Evolutionary conservation across 2,329 filamentous ascomycete species (phyloP), one percentile per base, ranked within the genome.

Genomic region (Didymella keratinophila): DNA sequence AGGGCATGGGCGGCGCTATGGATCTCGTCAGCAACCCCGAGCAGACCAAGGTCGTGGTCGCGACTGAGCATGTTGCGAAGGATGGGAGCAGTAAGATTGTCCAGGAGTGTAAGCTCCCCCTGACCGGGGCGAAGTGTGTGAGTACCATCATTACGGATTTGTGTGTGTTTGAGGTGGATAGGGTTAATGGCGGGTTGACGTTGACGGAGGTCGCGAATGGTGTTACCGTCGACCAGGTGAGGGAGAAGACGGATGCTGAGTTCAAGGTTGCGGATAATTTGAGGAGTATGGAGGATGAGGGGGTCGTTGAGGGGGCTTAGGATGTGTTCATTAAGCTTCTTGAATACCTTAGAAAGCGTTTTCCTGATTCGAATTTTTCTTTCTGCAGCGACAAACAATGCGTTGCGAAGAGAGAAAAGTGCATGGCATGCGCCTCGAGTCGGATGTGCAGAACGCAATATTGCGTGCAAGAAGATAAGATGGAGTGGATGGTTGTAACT

Each of bases 51-150:
- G 92, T 97, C 7, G 92, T 97, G 1, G 90, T 96, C 52, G 94
- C 92, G 4, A 96, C 96, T 87, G 92, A 96, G 79, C 93, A 97
- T 80, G 93, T 91, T 5, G 92, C 96, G 70, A 96, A 96, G 86
- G 93, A 94, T 81, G 93, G 93, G 61, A 89, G 89, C 71, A 84
- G 92, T 63, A 97, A 97, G 87, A 95, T 97, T 73, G 85, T 96
- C 65, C 92, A 92, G 82, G 90, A 71, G 32, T 78, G 76, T 61
- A 62, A 62, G 45, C 61, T 78, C 45, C 76, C 76, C n/a, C 60
- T 78, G 1, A 78, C 76, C 0, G 76, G 76, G 14, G 72, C 71
- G 21, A 66, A 56, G 53, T 78, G 75, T 48, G 75, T 78, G 7
- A 74, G 71, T 57, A 73, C 68, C 2, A 78, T 78, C 39, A 78